Percentiles rank a stretch among this genome's conserved stretches.
Evolutionary conservation across 495 filamentous ascomycete genomes (phyloP).

Genomic region (Hypoxylon fuscum): DNA sequence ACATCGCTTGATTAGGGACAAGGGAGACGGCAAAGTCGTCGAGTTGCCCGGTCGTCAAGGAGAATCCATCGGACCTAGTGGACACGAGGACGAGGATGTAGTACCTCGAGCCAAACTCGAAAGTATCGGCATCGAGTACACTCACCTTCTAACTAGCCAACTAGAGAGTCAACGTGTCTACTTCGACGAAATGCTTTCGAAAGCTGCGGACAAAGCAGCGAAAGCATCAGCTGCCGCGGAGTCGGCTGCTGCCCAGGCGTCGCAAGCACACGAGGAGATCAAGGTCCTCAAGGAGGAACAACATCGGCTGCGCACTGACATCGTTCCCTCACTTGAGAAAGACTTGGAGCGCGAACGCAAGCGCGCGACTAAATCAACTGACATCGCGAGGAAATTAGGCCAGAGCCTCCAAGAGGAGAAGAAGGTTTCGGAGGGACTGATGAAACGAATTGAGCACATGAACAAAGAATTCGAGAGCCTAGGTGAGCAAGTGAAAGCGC

Average conservation of each 20-base stretch:
- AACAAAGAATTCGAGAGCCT: conserved; percentile 64
- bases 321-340: conserved; percentile 71
- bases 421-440: conserved; percentile 77
- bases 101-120: conserved; percentile 93
- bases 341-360: conserved; percentile 73
- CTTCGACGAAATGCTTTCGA: conserved; percentile 92
- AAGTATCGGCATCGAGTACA: conserved; percentile 90
- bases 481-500: conserved; percentile 61
- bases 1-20: conserved; percentile 91
- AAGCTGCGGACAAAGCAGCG: conserved; percentile 89
- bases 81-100: conserved; percentile 65
- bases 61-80: conserved; percentile 30
- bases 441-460: conserved; percentile 77
- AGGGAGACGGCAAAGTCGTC: conserved; percentile 88
- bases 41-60: conserved; percentile 69
- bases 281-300: conserved; percentile 62
- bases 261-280: conserved; percentile 60
- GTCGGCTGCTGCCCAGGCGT: conserved; percentile 64
- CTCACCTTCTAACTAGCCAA: conserved; percentile 89
- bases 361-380: conserved; percentile 73
- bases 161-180: conserved; percentile 92
- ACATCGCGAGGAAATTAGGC: conserved; percentile 77
- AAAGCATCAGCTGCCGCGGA: conserved; percentile 74
- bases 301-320: conserved; percentile 63
- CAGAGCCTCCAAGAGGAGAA: conserved; percentile 89